Conservation (phyloP, 805 yeast species). For the Yarrowia sp. region DNA sequence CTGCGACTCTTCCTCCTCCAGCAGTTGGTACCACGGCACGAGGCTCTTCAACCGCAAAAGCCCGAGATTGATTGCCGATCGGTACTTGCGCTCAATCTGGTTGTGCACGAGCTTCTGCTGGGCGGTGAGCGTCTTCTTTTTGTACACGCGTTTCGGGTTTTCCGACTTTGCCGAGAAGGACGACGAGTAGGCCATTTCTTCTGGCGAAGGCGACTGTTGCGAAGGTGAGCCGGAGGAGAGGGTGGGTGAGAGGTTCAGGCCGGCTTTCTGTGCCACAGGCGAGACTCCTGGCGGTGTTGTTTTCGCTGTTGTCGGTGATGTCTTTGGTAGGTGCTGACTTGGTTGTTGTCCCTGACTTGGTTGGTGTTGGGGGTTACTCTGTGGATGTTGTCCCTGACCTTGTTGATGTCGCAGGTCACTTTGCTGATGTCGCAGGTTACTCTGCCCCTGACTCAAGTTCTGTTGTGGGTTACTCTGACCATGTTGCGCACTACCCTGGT, state of each 20-base stretch:
- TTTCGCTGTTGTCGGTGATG: neutral
- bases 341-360: neutral
- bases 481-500: too few relatives aligned
- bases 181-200: slow-evolving; percentile 19
- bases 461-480: neutral
- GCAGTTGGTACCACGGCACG: slow-evolving; percentile 13
- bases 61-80: slow-evolving; percentile 5
- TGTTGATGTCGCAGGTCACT: too few relatives aligned
- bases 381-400: neutral
- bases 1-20: neutral
- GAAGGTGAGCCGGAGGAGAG: neutral
- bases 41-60: neutral
- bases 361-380: neutral
- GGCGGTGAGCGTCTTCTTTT: slow-evolving; percentile 16
- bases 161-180: slow-evolving; percentile 1
- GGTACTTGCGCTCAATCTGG: slow-evolving; percentile 14
- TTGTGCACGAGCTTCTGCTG: slow-evolving; percentile 10
- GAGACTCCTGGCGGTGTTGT: neutral
- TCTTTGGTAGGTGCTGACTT: neutral
- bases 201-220: neutral
- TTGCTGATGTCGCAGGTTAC: too few relatives aligned
- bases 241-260: neutral
- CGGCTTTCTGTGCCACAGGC: neutral
- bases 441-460: neutral
- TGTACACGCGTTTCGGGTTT: slow-evolving; percentile 11